These are phyloP conservation scores for Kalanchoe fedtschenkoi DNA, from an alignment of 164 flowering plant species.

Conservation along the genomic window DNA sequence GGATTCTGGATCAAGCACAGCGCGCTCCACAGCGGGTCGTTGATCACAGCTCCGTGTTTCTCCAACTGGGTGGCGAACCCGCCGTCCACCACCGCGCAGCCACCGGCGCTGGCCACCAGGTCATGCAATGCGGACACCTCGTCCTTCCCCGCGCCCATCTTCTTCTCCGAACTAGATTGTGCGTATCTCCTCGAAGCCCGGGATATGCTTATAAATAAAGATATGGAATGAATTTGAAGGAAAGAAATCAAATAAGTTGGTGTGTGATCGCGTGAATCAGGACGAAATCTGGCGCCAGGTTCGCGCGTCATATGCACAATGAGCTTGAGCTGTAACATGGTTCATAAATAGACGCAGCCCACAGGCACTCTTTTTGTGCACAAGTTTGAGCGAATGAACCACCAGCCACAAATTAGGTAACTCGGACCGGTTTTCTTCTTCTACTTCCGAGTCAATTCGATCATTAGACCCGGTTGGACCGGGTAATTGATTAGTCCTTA, in stretches of 20 bases:
- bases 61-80: constrained; percentile 88
- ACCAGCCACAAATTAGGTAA: neutral
- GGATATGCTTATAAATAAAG: no score
- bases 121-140: constrained; percentile 35
- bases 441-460: no score
- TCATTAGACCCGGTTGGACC: neutral
- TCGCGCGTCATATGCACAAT: neutral
- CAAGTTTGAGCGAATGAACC: no score
- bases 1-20: constrained; percentile 60
- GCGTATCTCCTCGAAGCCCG: no score
- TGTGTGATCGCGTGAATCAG: neutral
- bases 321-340: neutral
- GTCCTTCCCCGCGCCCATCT: constrained; percentile 3
- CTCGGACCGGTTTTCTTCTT: neutral
- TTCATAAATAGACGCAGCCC: neutral
- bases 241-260: neutral
- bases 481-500: neutral
- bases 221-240: neutral
- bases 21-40: constrained; percentile 91
- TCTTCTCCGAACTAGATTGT: neutral
- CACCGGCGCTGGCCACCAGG: constrained; percentile 60
- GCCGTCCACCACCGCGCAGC: constrained; percentile 83
- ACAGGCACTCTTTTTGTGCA: no score
- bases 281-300: neutral
- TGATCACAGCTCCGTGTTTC: constrained; percentile 61